Evolutionary conservation across 768 basidiomycete species (phyloP), one percentile per base, ranked within the genome.

Genomic region (Termitomyces sp.): DNA sequence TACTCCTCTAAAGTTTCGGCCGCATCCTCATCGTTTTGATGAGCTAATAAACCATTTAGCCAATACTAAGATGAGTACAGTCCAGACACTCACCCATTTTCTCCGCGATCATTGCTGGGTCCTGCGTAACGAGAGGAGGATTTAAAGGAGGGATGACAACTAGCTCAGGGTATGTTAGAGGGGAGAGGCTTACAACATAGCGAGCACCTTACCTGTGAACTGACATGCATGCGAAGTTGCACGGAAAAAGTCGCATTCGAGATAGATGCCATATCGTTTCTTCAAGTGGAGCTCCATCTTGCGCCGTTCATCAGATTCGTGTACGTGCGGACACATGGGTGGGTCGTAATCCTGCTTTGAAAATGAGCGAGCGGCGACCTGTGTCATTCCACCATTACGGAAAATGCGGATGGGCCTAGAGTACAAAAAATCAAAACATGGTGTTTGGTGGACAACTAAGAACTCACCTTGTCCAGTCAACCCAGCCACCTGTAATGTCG

Each of bases 141-240:
- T 39, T 38, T 8, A 60, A n/a, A 0, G 40, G 5, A 45, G 59
- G 52, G 8, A 45, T 38, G n/a, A 52, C 50, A 16, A 53, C 49
- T 45, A n/a, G n/a, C n/a, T n/a, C n/a, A n/a, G n/a, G n/a, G n/a
- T n/a, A n/a, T n/a, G n/a, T n/a, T n/a, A n/a, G n/a, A n/a, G n/a
- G n/a, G n/a, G n/a, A n/a, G n/a, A n/a, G n/a, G n/a, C n/a, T n/a
- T n/a, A n/a, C n/a, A n/a, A n/a, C n/a, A n/a, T n/a, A n/a, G n/a
- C n/a, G 40, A 36, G 22, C 13, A 54, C n/a, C 50, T 3, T 32
- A 60, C 59, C 59, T 15, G 40, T 52, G 15, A 53, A 60, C 9
- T 2, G 12, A 20, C 59, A 60, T 16, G 24, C 38, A 45, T 60
- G 59, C n/a, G 38, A 42, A 4, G 59, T 54, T 8, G 59, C 59